phyloP scores from a whole-genome alignment of 164 flowering plant genomes.

The Cinnamomum chago region DNA sequence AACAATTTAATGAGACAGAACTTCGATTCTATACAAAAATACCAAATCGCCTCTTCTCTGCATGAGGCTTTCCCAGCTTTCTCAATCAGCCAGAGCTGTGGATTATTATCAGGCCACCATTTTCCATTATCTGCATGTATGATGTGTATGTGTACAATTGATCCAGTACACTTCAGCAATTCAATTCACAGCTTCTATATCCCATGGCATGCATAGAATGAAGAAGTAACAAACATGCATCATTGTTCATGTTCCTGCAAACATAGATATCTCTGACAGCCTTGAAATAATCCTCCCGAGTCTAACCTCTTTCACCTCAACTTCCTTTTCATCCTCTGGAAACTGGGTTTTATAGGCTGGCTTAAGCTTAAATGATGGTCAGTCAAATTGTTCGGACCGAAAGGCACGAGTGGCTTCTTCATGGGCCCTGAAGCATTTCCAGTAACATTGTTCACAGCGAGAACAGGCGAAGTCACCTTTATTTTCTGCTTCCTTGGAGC shows the following conservation, averaged over 20 bases:
- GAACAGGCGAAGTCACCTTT: slow-evolving; percentile 33
- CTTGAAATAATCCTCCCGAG: neutral
- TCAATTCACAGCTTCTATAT: too few species aligned
- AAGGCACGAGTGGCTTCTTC: slow-evolving; percentile 53
- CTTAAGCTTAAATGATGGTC: slow-evolving; percentile 27
- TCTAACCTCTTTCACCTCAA: slow-evolving; percentile 13
- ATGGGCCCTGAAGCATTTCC: slow-evolving; percentile 19
- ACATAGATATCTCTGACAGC: neutral
- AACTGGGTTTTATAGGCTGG: slow-evolving; percentile 69
- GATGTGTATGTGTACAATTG: too few species aligned
- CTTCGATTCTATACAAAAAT: too few species aligned
- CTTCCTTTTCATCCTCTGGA: slow-evolving; percentile 64
- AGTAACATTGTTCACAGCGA: slow-evolving; percentile 7
- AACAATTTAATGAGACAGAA: too few species aligned
- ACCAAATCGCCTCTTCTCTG: too few species aligned
- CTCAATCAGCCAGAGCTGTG: too few species aligned
- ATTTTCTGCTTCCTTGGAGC: slow-evolving; percentile 50
- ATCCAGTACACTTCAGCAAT: too few species aligned
- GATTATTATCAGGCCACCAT: too few species aligned
- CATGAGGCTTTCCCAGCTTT: too few species aligned
- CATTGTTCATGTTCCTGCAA: neutral
- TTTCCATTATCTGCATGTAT: too few species aligned
- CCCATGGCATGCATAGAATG: neutral
- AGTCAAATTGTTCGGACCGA: slow-evolving; percentile 21
- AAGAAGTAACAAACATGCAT: neutral